A percentile compares a stretch with the other conserved stretches of the same genome.
phyloP scores from a whole-genome alignment of 2,329 filamentous ascomycete genomes.

The Sporothrix schenckii region DNA sequence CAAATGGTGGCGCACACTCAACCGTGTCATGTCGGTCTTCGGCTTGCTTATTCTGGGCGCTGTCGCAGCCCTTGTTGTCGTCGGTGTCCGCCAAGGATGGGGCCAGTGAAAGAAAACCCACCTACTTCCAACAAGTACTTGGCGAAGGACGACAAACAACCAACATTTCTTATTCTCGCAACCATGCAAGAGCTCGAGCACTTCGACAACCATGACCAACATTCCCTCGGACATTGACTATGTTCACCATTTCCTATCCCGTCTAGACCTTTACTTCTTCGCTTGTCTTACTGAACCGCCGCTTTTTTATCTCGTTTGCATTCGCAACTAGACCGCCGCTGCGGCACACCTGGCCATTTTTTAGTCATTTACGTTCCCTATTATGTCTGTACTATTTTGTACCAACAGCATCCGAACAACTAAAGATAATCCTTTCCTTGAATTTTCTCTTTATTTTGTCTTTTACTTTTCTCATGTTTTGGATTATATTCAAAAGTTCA shows the following conservation, averaged over 20 bases:
- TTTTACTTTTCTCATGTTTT: not conserved
- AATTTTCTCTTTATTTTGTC: conserved; percentile 7
- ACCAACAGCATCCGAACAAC: conserved; percentile 32
- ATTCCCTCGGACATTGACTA: not conserved
- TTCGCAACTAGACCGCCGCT: conserved; percentile 24
- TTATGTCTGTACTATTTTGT: conserved; percentile 28
- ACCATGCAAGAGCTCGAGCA: not conserved
- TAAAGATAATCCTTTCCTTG: conserved; percentile 27
- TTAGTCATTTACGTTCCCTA: not conserved
- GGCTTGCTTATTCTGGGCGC: conserved; percentile 60
- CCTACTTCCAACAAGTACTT: not conserved
- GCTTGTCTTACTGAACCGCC: conserved; percentile 9
- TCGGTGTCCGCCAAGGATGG: conserved; percentile 58
- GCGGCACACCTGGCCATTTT: not conserved
- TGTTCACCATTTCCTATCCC: conserved; percentile 9
- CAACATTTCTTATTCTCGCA: not conserved
- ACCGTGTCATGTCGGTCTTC: conserved; percentile 60
- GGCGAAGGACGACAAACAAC: not conserved
- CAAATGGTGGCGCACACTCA: conserved; percentile 63
- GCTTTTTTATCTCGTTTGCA: not conserved
- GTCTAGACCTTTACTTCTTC: not conserved
- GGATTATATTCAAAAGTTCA: conserved; percentile 17
- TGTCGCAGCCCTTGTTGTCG: conserved; percentile 54
- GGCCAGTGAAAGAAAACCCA: conserved; percentile 33
- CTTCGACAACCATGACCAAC: not conserved